A percentile compares a stretch with the other conserved stretches of the same genome.
These are phyloP conservation scores for Plasmopara halstedii DNA, from an alignment of 352 stramenopile species.

Conservation along the genomic window DNA sequence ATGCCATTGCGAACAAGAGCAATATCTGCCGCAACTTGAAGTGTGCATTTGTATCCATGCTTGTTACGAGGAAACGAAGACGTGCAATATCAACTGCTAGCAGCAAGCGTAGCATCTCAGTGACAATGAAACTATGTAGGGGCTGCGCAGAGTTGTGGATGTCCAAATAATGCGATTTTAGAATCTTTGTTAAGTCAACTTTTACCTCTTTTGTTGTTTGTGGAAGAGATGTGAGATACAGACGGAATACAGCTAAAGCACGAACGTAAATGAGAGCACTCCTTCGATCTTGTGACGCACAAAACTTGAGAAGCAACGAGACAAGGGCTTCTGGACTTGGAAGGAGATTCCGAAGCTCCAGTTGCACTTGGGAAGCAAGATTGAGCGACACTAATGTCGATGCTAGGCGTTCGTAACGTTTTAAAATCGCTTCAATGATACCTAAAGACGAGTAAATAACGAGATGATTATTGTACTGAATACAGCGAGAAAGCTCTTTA, in stretches of 20 bases:
- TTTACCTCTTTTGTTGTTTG: conserved; percentile 75
- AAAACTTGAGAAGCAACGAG: conserved; percentile 73
- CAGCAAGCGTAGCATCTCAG: conserved; percentile 67
- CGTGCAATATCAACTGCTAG: conserved; percentile 46
- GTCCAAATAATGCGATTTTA: conserved; percentile 49
- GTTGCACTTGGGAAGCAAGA: conserved; percentile 38
- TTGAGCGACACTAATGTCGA: conserved; percentile 11
- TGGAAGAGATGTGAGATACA: conserved; percentile 70
- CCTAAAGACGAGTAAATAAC: conserved; percentile 71
- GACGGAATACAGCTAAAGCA: conserved; percentile 59
- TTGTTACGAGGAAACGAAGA: conserved; percentile 42
- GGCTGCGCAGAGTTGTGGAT: conserved; percentile 8
- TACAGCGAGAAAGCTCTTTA: conserved; percentile 74
- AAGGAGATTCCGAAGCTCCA: conserved; percentile 58
- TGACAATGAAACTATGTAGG: conserved; percentile 49
- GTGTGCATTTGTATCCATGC: conserved; percentile 4
- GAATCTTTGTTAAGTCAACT: conserved; percentile 79
- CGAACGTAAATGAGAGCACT: conserved; percentile 64
- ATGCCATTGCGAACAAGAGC: conserved; percentile 37
- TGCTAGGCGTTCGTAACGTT: conserved; percentile 40
- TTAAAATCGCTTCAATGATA: conserved; percentile 51
- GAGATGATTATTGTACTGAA: conserved; percentile 69
- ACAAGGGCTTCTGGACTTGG: conserved; percentile 73
- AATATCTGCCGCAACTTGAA: conserved; percentile 71
- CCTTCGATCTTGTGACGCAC: conserved; percentile 27